Evolutionary conservation across 2,329 filamentous ascomycete genomes (phyloP).

Genomic region (Calcarisporium arbuscula): DNA sequence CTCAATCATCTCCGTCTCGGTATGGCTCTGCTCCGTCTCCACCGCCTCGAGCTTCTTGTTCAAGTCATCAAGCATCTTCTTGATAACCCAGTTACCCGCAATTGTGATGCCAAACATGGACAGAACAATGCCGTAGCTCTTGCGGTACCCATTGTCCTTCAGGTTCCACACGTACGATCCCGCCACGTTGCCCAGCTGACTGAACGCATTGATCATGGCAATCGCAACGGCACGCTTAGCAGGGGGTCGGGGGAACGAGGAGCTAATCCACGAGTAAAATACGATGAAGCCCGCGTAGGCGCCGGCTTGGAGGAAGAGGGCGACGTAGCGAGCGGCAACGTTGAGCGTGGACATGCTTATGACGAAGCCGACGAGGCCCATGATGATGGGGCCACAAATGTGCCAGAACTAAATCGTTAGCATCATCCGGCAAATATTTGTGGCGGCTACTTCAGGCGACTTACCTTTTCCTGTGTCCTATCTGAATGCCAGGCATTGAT

Average conservation of each 20-base stretch:
- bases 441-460: conserved; percentile 5
- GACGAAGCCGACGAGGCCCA: conserved; percentile 51
- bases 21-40: conserved; percentile 32
- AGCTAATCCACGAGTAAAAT: conserved; percentile 53
- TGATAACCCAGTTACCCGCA: conserved; percentile 42
- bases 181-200: conserved; percentile 52
- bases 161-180: conserved; percentile 59
- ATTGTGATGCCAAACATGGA: conserved; percentile 58
- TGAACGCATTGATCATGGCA: conserved; percentile 53
- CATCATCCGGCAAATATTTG: not conserved
- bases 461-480: conserved; percentile 44
- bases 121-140: conserved; percentile 59
- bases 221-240: conserved; percentile 57
- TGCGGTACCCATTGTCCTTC: conserved; percentile 52
- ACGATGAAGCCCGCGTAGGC: conserved; percentile 54
- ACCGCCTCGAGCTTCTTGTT: conserved; percentile 42
- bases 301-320: conserved; percentile 52
- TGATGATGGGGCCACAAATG: conserved; percentile 44
- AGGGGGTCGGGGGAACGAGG: conserved; percentile 50
- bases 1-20: conserved; percentile 31
- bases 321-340: conserved; percentile 51
- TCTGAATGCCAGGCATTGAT: conserved; percentile 51
- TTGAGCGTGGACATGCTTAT: conserved; percentile 54
- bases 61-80: conserved; percentile 36
- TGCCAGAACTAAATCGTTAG: conserved; percentile 44